Evolutionary conservation across 345 rosid genomes (phyloP), one percentile per base, ranked within the genome.

Genomic region (Eutrema heterophyllum): DNA sequence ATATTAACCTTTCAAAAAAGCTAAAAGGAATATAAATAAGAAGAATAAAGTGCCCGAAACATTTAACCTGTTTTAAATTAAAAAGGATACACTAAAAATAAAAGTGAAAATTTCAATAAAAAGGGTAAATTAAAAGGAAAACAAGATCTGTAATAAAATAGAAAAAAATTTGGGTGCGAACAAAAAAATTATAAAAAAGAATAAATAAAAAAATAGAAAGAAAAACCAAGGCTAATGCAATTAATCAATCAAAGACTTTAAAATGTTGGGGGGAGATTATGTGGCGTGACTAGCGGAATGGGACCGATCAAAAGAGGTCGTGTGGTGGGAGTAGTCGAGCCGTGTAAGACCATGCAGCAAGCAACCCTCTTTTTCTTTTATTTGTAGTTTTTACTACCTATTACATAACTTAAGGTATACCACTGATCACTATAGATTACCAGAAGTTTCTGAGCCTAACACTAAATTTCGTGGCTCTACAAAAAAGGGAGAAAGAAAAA

Each of bases 261-360:
- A 61, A 54, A 21, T 13, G 32, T 13, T 60, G 33, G 30, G 33
- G 16, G 39, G 67, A 55, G 74, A 68, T 66, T 56, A 10, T 70
- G 55, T 45, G 66, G 80, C 80, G 80, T 77, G 80, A 77, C 32
- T 70, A 48, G 39, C 80, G 80, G 80, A 70, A 55, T 76, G 59
- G 40, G 53, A 44, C 38, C 44, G 24, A 60, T 32, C 59, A 32
- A 30, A 63, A 60, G 70, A 61, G 69, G 56, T 46, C 70, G 51
- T 69, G 70, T 44, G 64, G 64, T 62, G 64, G 58, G 70, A 68
- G 50, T 52, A 33, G 56, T 60, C 16, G 77, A 39, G 54, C 53
- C 55, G 26, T 52, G 68, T 74, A 57, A 53, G 54, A 50, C 68
- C 68, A 30, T 41, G 40, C 33, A 32, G 36, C 68, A 32, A 40